Percentiles rank a stretch among this genome's conserved stretches.
These are phyloP conservation scores for Sporothrix pallida DNA, from an alignment of 2,329 filamentous ascomycete genomes.

Conservation along the genomic window DNA sequence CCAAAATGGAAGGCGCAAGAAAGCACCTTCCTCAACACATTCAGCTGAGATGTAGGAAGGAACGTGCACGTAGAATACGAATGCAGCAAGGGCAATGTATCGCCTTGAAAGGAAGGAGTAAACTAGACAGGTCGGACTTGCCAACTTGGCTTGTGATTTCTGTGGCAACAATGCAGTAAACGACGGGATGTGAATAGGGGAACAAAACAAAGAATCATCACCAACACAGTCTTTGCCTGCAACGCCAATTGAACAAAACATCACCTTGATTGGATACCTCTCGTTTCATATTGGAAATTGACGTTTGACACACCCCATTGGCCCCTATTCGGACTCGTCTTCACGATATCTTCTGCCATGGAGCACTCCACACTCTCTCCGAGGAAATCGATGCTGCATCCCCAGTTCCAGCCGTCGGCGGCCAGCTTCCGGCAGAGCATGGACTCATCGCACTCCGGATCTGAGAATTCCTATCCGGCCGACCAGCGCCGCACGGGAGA, in stretches of 20 bases:
- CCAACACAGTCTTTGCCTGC: not conserved
- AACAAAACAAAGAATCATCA: constrained; percentile 22
- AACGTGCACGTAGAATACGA: constrained; percentile 3
- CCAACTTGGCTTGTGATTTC: not conserved
- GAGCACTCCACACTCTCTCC: not conserved
- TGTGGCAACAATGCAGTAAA: not conserved
- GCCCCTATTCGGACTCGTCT: too few species aligned
- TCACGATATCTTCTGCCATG: not conserved
- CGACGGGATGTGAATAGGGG: not conserved
- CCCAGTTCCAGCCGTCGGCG: constrained; percentile 10
- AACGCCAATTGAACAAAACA: not conserved
- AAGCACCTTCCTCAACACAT: constrained; percentile 8
- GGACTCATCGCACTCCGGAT: not conserved
- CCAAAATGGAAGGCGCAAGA: constrained; percentile 16
- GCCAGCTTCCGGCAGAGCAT: constrained; percentile 9
- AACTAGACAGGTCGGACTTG: not conserved
- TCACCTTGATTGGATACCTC: not conserved
- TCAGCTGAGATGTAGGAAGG: not conserved
- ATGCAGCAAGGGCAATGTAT: not conserved
- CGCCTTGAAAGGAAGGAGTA: constrained; percentile 19
- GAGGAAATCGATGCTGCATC: not conserved
- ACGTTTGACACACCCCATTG: not conserved
- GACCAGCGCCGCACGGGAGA: not conserved
- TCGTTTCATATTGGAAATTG: not conserved
- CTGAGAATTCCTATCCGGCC: not conserved